phyloP scores from a whole-genome alignment of 305 asterid genomes.

The Rubia occidens region DNA sequence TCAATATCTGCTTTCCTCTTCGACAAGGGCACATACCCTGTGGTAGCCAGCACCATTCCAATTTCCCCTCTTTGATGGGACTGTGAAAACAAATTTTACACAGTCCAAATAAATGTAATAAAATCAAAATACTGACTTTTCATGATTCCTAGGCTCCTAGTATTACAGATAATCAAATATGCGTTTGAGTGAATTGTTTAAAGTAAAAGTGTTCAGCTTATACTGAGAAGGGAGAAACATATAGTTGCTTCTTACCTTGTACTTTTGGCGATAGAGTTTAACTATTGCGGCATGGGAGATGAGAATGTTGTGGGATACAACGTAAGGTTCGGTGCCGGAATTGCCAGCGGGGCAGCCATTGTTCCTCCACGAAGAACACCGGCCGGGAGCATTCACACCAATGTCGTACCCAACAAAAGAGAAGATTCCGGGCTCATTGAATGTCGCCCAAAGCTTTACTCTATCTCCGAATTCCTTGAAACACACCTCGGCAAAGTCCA shows the following conservation, averaged over 20 bases:
- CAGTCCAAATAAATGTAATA: too few species aligned
- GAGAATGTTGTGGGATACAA: background rate
- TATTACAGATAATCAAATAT: too few species aligned
- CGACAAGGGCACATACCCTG: slow-evolving; percentile 39
- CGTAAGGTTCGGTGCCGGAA: slow-evolving; percentile 49
- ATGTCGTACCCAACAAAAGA: slow-evolving; percentile 31
- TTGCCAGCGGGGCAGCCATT: slow-evolving; percentile 31
- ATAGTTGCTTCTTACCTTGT: too few species aligned
- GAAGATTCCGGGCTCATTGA: slow-evolving; percentile 19
- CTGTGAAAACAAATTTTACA: slow-evolving; percentile 2
- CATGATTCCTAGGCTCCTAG: too few species aligned
- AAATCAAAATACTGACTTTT: too few species aligned
- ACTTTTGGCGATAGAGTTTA: slow-evolving; percentile 20
- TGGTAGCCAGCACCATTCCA: slow-evolving; percentile 35
- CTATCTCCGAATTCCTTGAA: slow-evolving; percentile 56
- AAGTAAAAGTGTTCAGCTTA: too few species aligned
- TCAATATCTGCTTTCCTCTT: slow-evolving; percentile 18
- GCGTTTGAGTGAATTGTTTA: too few species aligned
- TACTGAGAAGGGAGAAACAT: too few species aligned
- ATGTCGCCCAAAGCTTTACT: slow-evolving; percentile 33
- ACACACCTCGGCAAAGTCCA: slow-evolving; percentile 39
- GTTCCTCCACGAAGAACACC: slow-evolving; percentile 30
- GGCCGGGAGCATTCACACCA: slow-evolving; percentile 37
- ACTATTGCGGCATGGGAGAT: slow-evolving; percentile 33
- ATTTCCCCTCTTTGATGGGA: slow-evolving; percentile 42